A percentile compares a stretch with the other conserved stretches of the same genome.
phyloP scores from a whole-genome alignment of 352 stramenopile genomes.

The Pythium rhizo-oryzae region DNA sequence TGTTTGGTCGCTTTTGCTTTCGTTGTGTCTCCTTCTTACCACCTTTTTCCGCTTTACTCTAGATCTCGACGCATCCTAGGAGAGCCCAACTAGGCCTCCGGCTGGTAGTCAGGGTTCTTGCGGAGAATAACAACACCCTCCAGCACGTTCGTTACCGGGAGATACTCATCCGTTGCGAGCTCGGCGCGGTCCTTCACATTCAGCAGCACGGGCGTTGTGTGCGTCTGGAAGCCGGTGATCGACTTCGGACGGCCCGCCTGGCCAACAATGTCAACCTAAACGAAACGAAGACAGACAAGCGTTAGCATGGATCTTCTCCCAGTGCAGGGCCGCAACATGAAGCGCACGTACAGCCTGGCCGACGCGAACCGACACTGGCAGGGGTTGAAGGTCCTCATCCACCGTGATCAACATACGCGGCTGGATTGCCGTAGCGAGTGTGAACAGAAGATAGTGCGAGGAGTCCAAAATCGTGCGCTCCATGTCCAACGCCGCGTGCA shows the following conservation, averaged over 20 bases:
- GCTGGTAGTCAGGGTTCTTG: slow-evolving; percentile 95
- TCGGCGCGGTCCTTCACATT: slow-evolving; percentile 98
- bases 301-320: neutral
- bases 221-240: slow-evolving; percentile 99
- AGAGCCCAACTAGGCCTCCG: slow-evolving; percentile 58
- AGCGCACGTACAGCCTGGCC: slow-evolving; percentile 92
- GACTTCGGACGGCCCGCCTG: slow-evolving; percentile 99
- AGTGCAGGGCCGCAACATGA: too few species aligned
- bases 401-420: slow-evolving; percentile 99
- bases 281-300: neutral
- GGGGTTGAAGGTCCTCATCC: slow-evolving; percentile 96
- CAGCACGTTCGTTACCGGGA: slow-evolving; percentile 95
- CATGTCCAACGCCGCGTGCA: slow-evolving; percentile 97
- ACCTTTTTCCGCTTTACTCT: slow-evolving; percentile 14
- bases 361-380: slow-evolving; percentile 98
- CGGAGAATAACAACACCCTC: slow-evolving; percentile 99
- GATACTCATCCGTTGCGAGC: slow-evolving; percentile 97
- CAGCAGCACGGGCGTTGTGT: slow-evolving; percentile 98
- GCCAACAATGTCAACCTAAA: slow-evolving; percentile 97
- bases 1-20: neutral
- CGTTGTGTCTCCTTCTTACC: neutral
- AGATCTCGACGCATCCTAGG: slow-evolving; percentile 4
- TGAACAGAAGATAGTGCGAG: slow-evolving; percentile 99
- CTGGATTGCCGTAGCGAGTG: slow-evolving; percentile 97
- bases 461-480: slow-evolving; percentile 99